phyloP scores from a whole-genome alignment of 352 stramenopile genomes.

The Pythium grandisporangium region DNA sequence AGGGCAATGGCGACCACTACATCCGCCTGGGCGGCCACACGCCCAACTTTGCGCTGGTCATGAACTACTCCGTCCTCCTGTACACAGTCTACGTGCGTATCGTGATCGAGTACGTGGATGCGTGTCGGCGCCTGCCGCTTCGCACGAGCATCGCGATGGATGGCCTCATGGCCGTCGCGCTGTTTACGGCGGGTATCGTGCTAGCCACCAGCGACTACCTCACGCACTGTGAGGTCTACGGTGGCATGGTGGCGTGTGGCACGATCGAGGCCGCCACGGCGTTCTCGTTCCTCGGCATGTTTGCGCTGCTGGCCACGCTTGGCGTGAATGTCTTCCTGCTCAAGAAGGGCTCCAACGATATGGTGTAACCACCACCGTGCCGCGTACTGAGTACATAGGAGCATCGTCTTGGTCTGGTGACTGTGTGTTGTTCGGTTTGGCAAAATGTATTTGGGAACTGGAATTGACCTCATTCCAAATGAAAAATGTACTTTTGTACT shows the following conservation, averaged over 20 bases:
- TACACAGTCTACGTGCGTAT: slow-evolving; percentile 2
- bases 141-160: not conserved
- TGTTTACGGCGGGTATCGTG: slow-evolving; percentile 5
- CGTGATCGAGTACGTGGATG: slow-evolving; percentile 2
- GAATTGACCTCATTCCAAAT: no score
- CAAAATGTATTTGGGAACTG: no score
- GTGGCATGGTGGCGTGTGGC: slow-evolving; percentile 1
- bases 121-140: not conserved
- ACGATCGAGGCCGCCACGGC: slow-evolving; percentile 3
- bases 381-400: no score
- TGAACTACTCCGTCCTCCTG: slow-evolving; percentile 4
- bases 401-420: no score
- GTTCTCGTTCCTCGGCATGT: slow-evolving; percentile 3
- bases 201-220: not conserved
- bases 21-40: not conserved
- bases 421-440: no score
- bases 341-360: no score
- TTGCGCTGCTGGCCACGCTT: slow-evolving; percentile 14
- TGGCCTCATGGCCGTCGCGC: slow-evolving; percentile 1
- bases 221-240: slow-evolving; percentile 3
- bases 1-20: not conserved
- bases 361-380: no score
- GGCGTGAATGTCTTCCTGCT: slow-evolving; percentile 13
- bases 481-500: no score
- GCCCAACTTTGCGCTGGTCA: slow-evolving; percentile 1